These are phyloP conservation scores for Otatea glauca DNA, from an alignment of 176 grass and related monocot species.

Conservation along the genomic window DNA sequence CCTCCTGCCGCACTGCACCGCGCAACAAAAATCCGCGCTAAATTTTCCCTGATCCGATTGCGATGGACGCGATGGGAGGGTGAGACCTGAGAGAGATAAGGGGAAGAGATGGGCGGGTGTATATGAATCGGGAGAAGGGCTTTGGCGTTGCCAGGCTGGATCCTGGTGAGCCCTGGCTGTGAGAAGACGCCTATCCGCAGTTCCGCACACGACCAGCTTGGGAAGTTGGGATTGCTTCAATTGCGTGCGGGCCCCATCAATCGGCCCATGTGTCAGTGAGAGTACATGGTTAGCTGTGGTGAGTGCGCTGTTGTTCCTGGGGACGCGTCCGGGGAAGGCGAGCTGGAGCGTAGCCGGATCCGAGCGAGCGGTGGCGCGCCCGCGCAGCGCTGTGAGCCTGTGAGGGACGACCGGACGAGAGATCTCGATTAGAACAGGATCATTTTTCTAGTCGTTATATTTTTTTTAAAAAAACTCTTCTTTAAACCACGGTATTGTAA, in stretches of 20 bases:
- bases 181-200: background rate
- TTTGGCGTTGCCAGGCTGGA: slow-evolving; percentile 49
- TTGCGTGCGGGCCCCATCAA: background rate
- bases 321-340: slow-evolving; percentile 11
- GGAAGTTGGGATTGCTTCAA: background rate
- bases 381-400: slow-evolving; percentile 13
- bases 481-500: no score
- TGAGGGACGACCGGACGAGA: no score
- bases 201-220: background rate
- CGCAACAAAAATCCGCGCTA: background rate
- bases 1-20: background rate
- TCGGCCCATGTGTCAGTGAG: background rate
- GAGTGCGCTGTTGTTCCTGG: background rate
- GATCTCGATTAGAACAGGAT: background rate
- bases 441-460: no score
- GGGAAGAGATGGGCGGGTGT: slow-evolving; percentile 12
- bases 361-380: slow-evolving; percentile 6
- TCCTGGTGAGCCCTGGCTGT: slow-evolving; percentile 42
- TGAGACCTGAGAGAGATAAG: background rate
- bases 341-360: slow-evolving; percentile 52
- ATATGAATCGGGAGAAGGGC: slow-evolving; percentile 34
- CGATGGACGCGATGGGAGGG: background rate
- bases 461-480: no score
- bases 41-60: background rate
- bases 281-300: background rate